Percentiles rank a stretch among this genome's conserved stretches.
These are phyloP conservation scores for Talaromyces proteolyticus DNA, from an alignment of 495 filamentous ascomycete species.

Conservation along the genomic window DNA sequence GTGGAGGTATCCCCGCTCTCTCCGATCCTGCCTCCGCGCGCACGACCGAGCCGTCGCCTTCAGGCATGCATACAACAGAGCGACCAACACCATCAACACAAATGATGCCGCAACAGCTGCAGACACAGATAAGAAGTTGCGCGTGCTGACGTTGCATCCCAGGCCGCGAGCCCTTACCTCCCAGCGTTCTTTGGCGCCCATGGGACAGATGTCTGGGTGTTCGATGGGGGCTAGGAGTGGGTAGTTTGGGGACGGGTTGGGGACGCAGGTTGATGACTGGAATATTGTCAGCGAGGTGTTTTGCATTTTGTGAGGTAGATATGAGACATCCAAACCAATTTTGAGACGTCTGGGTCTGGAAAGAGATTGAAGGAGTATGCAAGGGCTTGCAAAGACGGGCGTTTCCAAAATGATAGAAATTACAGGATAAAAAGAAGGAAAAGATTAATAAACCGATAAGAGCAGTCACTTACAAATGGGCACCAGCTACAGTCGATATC, in stretches of 20 bases:
- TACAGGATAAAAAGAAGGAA: background rate
- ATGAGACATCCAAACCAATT: background rate
- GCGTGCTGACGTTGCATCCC: slow-evolving; percentile 44
- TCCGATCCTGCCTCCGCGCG: slow-evolving; percentile 7
- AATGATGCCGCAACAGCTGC: slow-evolving; percentile 32
- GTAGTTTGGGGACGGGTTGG: slow-evolving; percentile 30
- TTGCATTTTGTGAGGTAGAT: background rate
- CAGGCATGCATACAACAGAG: slow-evolving; percentile 18
- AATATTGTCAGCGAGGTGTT: background rate
- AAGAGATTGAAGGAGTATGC: too few relatives aligned
- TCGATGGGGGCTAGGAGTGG: slow-evolving; percentile 40
- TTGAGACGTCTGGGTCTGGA: too few relatives aligned
- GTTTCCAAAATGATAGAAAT: background rate
- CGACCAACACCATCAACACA: slow-evolving; percentile 19
- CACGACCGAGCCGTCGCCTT: slow-evolving; percentile 15
- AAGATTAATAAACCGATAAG: background rate
- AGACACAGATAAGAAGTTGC: slow-evolving; percentile 38
- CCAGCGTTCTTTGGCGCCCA: slow-evolving; percentile 43
- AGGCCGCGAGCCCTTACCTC: slow-evolving; percentile 43
- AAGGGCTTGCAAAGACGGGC: too few relatives aligned
- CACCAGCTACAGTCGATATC: slow-evolving; percentile 47
- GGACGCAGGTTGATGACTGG: slow-evolving; percentile 46
- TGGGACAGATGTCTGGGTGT: slow-evolving; percentile 40
- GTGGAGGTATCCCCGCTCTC: background rate
- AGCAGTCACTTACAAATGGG: slow-evolving; percentile 36